Evolutionary conservation across 2,329 filamentous ascomycete species (phyloP).

Genomic region (Diaporthe nobilis): DNA sequence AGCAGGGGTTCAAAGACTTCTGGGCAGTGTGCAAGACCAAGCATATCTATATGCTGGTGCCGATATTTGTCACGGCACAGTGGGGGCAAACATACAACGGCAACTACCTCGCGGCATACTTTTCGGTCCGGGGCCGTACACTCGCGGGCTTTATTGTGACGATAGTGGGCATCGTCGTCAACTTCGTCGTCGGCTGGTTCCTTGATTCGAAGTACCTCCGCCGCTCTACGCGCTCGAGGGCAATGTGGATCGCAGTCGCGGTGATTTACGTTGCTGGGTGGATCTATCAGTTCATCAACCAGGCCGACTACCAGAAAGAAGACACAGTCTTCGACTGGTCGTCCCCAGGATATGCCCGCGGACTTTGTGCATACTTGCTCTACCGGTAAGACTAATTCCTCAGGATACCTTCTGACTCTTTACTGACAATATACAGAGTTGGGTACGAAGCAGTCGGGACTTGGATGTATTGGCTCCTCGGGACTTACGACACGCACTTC

Average conservation of each 20-base stretch:
- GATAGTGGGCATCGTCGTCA: conserved; percentile 51
- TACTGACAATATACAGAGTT: neutral
- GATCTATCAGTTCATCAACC: conserved; percentile 39
- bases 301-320: conserved; percentile 39
- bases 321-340: conserved; percentile 27
- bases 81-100: conserved; percentile 44
- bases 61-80: conserved; percentile 42
- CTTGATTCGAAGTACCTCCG: conserved; percentile 39
- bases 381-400: neutral
- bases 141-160: conserved; percentile 53
- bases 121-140: conserved; percentile 40
- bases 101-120: conserved; percentile 43
- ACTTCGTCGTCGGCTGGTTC: conserved; percentile 40
- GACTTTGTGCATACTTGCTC: conserved; percentile 16
- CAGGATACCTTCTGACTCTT: too few relatives aligned
- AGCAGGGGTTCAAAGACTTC: conserved; percentile 32
- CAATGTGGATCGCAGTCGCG: conserved; percentile 38
- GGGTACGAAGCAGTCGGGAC: conserved; percentile 13
- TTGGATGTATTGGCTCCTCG: conserved; percentile 28
- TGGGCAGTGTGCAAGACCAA: conserved; percentile 32
- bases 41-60: conserved; percentile 41
- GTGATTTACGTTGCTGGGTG: conserved; percentile 38
- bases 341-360: neutral
- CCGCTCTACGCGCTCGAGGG: conserved; percentile 38
- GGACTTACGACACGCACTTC: conserved; percentile 23